These are phyloP conservation scores for Streptanthus diversifolius DNA, from an alignment of 345 rosid species.

Conservation along the genomic window DNA sequence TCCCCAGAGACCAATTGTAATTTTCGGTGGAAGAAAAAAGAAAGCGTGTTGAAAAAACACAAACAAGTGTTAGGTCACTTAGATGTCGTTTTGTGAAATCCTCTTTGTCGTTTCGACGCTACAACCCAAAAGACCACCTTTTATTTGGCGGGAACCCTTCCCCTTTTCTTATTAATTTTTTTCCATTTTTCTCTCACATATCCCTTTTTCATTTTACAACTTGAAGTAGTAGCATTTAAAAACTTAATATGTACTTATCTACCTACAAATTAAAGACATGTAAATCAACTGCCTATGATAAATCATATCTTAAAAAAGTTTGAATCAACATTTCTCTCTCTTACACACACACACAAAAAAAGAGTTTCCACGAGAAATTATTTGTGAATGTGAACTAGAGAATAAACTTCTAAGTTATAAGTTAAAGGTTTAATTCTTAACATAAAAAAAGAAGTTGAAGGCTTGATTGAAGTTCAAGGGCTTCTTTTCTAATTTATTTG, in stretches of 20 bases:
- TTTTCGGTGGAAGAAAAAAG: conserved; percentile 8
- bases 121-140: background rate
- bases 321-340: background rate
- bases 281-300: background rate
- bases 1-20: background rate
- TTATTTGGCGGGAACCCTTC: conserved; percentile 23
- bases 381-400: background rate
- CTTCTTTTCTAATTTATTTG: background rate
- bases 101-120: conserved; percentile 19
- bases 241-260: background rate
- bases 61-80: background rate
- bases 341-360: background rate
- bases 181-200: background rate
- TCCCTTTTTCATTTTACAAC: background rate
- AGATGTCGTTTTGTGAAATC: conserved; percentile 1
- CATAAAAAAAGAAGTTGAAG: no score
- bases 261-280: background rate
- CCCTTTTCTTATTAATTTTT: background rate
- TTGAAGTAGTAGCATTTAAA: background rate
- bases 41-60: conserved; percentile 30
- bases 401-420: background rate
- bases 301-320: background rate
- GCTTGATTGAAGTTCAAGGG: background rate
- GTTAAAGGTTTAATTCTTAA: no score
- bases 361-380: background rate